Base-by-base conservation (phyloP, 179 eudicot species). In the Beta macrorhiza region DNA sequence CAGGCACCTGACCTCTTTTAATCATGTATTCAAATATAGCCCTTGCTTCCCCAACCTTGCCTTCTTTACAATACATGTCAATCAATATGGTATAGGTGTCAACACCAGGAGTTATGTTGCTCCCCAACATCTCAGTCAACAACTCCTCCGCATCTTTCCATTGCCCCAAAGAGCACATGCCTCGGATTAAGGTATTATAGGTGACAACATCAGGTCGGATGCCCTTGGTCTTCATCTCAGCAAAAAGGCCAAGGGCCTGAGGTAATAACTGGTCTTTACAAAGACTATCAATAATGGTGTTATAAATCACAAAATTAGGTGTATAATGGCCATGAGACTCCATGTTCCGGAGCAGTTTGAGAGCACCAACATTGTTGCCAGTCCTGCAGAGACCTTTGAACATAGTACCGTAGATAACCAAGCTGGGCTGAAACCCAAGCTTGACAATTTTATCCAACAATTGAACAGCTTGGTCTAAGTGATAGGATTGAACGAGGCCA, bases 221-320 rank as follows among this genome's bases (percentile, higher is more conserved):
- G 1, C 83, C 78, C 47, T 42, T 70, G 52, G 42, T 16, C 71
- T 80, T 53, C 86, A 84, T 84, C 67, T 80, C 72, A 8, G 22
- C 13, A 53, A 37, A 45, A 53, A 84, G 73, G 7, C 63, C 0
- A 42, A 29, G 22, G 0, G 77, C 81, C 2, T 7, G 61, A 47
- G 49, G 52, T 14, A 53, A 37, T 10, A 63, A 29, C 8, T 70
- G 32, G 19, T n/a, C 42, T 17, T 70, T 42, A 55, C 53, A 80
- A 17, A 79, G 19, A 12, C 78, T 65, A 42, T 84, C 76, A 2
- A 80, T 52, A 11, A 80, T 37, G 25, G 78, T 77, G 25, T 13
- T 80, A 29, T 76, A 80, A 0, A 80, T 80, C 1, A 52, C 49
- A 5, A 71, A 42, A 13, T 77, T 29, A 13, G 83, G 81, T 11